Percentiles rank a stretch among this genome's conserved stretches.
These are phyloP conservation scores for Zymoseptoria ardabiliae DNA, from an alignment of 2,329 filamentous ascomycete genomes.

Conservation along the genomic window DNA sequence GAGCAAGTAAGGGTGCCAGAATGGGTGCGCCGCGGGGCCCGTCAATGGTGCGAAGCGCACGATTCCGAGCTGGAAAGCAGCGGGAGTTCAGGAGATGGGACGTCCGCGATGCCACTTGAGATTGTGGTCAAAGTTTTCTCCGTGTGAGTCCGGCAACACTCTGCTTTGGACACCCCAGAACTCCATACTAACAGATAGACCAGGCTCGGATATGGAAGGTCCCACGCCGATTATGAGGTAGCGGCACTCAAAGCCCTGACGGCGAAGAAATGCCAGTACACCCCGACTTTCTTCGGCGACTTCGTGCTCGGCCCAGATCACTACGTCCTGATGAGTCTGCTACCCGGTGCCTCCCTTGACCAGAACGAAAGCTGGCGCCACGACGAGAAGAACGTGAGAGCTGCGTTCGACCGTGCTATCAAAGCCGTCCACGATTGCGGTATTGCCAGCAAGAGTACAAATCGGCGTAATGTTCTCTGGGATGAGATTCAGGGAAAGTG, in stretches of 20 bases:
- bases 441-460: conserved; percentile 6
- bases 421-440: conserved; percentile 2
- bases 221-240: neutral
- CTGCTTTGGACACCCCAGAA: neutral
- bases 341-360: neutral
- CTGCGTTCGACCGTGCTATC: neutral
- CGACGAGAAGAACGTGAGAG: neutral
- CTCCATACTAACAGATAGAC: neutral
- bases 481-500: conserved; percentile 4
- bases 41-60: neutral
- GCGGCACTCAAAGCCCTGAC: conserved; percentile 2
- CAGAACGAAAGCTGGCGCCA: neutral
- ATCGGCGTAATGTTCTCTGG: conserved; percentile 4
- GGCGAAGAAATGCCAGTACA: neutral
- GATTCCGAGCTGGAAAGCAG: neutral
- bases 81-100: neutral
- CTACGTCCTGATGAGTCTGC: conserved; percentile 3
- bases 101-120: neutral
- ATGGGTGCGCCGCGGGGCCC: too few relatives aligned
- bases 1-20: neutral
- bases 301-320: neutral
- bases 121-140: conserved; percentile 5
- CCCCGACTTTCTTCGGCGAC: neutral
- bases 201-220: neutral
- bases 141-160: neutral